Percentiles rank a stretch among this genome's conserved stretches.
Conservation (phyloP, 2,329 filamentous ascomycete genomes). For the Aspergillus tubingensis region DNA sequence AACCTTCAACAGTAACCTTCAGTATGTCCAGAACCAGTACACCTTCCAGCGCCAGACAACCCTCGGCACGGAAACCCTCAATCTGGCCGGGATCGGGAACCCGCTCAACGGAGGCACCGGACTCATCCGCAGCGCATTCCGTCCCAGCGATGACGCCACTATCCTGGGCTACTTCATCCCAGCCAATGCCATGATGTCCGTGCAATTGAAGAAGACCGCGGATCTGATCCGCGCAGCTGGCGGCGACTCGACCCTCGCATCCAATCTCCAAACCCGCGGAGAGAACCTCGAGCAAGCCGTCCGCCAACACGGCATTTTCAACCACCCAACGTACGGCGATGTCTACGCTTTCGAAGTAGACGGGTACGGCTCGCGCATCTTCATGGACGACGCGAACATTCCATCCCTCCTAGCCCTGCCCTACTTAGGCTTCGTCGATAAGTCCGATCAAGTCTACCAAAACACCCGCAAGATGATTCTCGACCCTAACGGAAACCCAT, state of each 20-base stretch:
- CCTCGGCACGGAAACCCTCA: slow-evolving; percentile 85
- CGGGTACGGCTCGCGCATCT: slow-evolving; percentile 61
- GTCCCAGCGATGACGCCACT: slow-evolving; percentile 91
- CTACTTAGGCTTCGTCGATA: slow-evolving; percentile 58
- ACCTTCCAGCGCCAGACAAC: slow-evolving; percentile 82
- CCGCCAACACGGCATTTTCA: slow-evolving; percentile 75
- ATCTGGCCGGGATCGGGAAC: slow-evolving; percentile 81
- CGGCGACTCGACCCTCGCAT: slow-evolving; percentile 55
- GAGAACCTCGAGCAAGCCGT: slow-evolving; percentile 73
- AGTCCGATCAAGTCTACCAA: slow-evolving; percentile 70
- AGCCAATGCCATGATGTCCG: slow-evolving; percentile 92
- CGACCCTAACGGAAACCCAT: slow-evolving; percentile 76
- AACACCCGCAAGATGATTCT: slow-evolving; percentile 87
- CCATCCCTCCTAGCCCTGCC: slow-evolving; percentile 64
- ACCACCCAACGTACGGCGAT: slow-evolving; percentile 53
- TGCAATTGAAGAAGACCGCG: slow-evolving; percentile 77
- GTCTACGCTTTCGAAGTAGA: slow-evolving; percentile 68
- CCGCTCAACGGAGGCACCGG: slow-evolving; percentile 82
- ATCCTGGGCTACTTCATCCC: slow-evolving; percentile 95
- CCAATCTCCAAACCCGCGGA: slow-evolving; percentile 57
- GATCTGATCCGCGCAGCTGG: slow-evolving; percentile 63
- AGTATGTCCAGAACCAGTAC: slow-evolving; percentile 73
- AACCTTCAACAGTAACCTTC: slow-evolving; percentile 73
- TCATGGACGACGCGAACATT: slow-evolving; percentile 69
- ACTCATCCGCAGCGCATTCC: slow-evolving; percentile 85